Percentiles rank a stretch among this genome's conserved stretches.
phyloP scores from a whole-genome alignment of 2,329 filamentous ascomycete genomes.

The Pseudogymnoascus sp. region DNA sequence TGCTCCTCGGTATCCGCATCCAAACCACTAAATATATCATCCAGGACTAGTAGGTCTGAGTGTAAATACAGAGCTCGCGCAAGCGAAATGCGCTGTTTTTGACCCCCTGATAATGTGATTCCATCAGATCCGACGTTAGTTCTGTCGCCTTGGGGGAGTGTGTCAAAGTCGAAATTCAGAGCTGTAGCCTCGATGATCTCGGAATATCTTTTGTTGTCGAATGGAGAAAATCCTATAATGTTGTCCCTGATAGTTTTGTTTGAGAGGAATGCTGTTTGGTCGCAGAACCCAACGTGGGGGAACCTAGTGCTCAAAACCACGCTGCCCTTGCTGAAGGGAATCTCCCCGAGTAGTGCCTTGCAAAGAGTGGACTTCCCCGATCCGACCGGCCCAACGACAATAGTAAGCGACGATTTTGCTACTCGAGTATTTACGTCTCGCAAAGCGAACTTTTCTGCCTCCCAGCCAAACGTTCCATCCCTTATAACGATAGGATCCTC shows the following conservation, averaged over 20 bases:
- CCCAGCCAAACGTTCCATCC: conserved; percentile 25
- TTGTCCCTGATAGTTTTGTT: conserved; percentile 34
- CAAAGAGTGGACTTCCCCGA: conserved; percentile 31
- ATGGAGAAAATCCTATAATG: conserved; percentile 28
- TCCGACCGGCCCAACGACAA: conserved; percentile 25
- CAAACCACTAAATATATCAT: conserved; percentile 22
- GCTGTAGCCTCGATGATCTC: conserved; percentile 20
- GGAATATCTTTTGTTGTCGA: conserved; percentile 23
- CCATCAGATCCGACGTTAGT: conserved; percentile 21
- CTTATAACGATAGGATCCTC: conserved; percentile 14
- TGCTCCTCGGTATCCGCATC: conserved; percentile 20
- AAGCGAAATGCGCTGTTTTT: conserved; percentile 16
- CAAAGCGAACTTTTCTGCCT: conserved; percentile 20
- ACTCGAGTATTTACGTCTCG: conserved; percentile 16
- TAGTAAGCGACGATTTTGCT: conserved; percentile 20
- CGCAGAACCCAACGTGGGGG: conserved; percentile 33
- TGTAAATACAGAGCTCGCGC: conserved; percentile 18
- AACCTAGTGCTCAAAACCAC: conserved; percentile 16
- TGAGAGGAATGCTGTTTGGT: conserved; percentile 37
- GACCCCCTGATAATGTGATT: conserved; percentile 17
- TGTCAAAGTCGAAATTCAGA: conserved; percentile 20
- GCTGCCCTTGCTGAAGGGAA: conserved; percentile 25
- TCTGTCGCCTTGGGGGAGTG: conserved; percentile 20
- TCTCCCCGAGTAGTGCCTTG: conserved; percentile 30
- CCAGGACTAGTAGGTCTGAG: conserved; percentile 16